Base-by-base conservation (phyloP, 1,139 yeast genomes). In the Trichomonascaceae sp. region DNA sequence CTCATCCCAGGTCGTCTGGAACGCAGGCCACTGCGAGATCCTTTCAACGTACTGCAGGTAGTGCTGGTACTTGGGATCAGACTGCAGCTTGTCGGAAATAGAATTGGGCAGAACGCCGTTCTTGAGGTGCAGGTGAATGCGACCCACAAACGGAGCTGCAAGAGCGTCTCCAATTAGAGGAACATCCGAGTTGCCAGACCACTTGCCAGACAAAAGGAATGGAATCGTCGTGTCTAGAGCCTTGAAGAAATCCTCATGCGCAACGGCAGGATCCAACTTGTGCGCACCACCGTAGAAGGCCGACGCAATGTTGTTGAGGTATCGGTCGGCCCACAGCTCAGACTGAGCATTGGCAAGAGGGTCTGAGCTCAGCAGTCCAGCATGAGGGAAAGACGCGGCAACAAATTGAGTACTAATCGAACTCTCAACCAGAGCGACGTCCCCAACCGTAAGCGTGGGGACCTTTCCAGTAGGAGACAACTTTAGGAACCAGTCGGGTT, bases 381-480 rank as follows among this genome's bases (percentile, higher is more conserved):
- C 41, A 29, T 47, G 45, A 8, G 51, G 51, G 33, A 35, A 37
- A 30, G 37, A 27, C 26, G 43, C 46, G 13, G 46, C 48, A 18
- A 44, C 32, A 15, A 32, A 40, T 31, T 44, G 44, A 18, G 53
- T 47, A 15, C 48, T 49, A 26, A 47, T 35, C 3, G 43, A 37
- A 13, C 47, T 42, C 36, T 48, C 53, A 28, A 48, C 40, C 16
- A 48, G 26, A 16, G 37, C 30, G 5, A 44, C 46, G 17, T 41
- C 48, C 20, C 43, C 48, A 28, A 44, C 45, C 30, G 39, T 39
- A 25, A 48, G 26, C 13, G 51, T 44, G 18, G 53, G 53, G 17
- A 48, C 53, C 37, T 48, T 48, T 23, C 47, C 51, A 26, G 43
- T 42, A 16, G 47, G 41, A 17, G 50, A 46, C 29, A 49, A 38